Base-by-base conservation (phyloP, 495 filamentous ascomycete species). In the Physcia stellaris region DNA sequence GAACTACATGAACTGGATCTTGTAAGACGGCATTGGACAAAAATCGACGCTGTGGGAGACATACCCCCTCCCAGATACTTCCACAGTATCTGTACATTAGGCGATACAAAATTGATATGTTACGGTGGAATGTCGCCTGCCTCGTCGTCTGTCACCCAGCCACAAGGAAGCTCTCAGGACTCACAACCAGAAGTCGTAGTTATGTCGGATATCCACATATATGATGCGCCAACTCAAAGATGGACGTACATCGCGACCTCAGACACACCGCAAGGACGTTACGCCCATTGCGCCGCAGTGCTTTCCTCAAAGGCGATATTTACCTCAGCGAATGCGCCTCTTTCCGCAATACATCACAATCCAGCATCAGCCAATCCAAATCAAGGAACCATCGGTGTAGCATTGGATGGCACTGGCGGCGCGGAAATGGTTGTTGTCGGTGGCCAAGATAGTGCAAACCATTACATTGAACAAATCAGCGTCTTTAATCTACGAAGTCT, bases 131-230 rank as follows among this genome's bases (percentile, higher is more conserved):
- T 98, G 90, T 94, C 88, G 4, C 88, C 86, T 10, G 75, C 77
- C 4, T 61, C 72, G 5, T 63, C 56, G 30, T 41, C 62, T 15
- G 46, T 55, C 11, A 27, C 43, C 47, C 49, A 68, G 56, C 46
- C 75, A 58, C 43, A 44, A 53, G 28, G 42, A 50, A 35, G 59
- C 68, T 0, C 66, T 71, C 39, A 26, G 43, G 85, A 88, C 32
- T 60, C 75, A 19, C 84, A 90, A 46, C 77, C 83, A 19, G 90
- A 95, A 55, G 82, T 95, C 6, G 77, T 88, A 4, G 90, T 98
- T 39, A 94, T 96, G 86, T 92, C 86, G 6, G 90, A 98, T 64
- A 87, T 98, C 39, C 84, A 95, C 56, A 86, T 98, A 5, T 95
- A 81, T 51, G 90, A 98, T 54, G 83, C 90, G n/a, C 68, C 73